Percentiles rank a stretch among this genome's conserved stretches.
Conservation (phyloP, 2,329 filamentous ascomycete species). For the Ophiostoma tasmaniense region DNA sequence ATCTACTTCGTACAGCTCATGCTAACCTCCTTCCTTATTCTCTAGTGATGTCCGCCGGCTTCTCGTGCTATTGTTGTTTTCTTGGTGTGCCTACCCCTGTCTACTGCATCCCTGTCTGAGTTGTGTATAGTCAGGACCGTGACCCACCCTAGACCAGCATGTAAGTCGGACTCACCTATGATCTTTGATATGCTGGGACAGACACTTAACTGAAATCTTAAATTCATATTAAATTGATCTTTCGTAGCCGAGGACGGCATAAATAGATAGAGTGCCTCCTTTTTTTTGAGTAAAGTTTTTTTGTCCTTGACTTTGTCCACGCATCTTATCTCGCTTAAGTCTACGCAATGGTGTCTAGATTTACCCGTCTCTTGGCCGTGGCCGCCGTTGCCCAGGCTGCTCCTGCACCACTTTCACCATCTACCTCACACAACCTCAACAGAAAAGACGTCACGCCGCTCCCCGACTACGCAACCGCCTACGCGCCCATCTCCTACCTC, state of each 20-base stretch:
- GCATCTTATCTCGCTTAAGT: neutral
- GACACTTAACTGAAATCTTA: neutral
- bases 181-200: neutral
- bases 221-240: no score
- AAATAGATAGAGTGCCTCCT: neutral
- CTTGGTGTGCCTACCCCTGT: neutral
- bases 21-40: neutral
- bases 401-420: neutral
- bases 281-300: neutral
- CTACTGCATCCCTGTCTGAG: neutral
- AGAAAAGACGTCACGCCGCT: constrained; percentile 12
- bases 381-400: constrained; percentile 8
- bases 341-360: neutral
- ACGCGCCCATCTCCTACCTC: constrained; percentile 21
- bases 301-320: neutral
- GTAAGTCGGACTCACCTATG: neutral
- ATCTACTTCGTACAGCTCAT: neutral
- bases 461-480: constrained; percentile 20
- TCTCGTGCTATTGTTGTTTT: neutral
- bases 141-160: neutral
- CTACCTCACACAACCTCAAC: neutral
- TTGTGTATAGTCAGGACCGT: neutral
- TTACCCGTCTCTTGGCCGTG: neutral
- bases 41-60: neutral
- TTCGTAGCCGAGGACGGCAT: neutral